These are phyloP conservation scores for Pichia exigua DNA, from an alignment of 805 yeast genomes.

Conservation along the genomic window DNA sequence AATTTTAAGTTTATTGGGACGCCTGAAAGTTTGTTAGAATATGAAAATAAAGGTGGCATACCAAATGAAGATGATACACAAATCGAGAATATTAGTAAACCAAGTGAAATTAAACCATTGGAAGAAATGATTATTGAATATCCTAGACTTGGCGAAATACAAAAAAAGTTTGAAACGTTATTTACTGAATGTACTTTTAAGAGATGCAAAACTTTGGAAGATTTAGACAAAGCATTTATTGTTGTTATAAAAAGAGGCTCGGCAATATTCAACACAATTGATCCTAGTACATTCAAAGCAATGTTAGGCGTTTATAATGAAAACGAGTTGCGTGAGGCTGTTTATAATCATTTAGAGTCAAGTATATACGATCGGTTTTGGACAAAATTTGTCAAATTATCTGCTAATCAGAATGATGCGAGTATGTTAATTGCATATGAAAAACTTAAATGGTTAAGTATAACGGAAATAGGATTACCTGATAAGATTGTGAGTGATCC, in stretches of 20 bases:
- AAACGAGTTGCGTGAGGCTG: conserved; percentile 41
- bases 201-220: conserved; percentile 4
- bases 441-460: conserved; percentile 33
- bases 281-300: conserved; percentile 16
- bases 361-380: conserved; percentile 63
- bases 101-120: background rate
- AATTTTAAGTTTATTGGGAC: conserved; percentile 5
- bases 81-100: background rate
- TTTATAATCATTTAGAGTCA: conserved; percentile 66
- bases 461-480: conserved; percentile 46
- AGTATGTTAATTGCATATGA: conserved; percentile 26
- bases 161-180: background rate
- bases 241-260: conserved; percentile 20
- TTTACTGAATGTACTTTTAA: conserved; percentile 5
- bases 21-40: background rate
- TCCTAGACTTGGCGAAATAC: background rate
- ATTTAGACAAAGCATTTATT: conserved; percentile 4
- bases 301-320: conserved; percentile 10
- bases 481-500: conserved; percentile 12
- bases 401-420: conserved; percentile 11
- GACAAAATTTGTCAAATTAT: conserved; percentile 31
- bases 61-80: background rate
- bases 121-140: background rate
- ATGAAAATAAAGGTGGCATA: background rate
- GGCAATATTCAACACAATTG: conserved; percentile 14